Evolutionary conservation across 2,329 filamentous ascomycete species (phyloP).

Genomic region (Elsinoe arachidis): DNA sequence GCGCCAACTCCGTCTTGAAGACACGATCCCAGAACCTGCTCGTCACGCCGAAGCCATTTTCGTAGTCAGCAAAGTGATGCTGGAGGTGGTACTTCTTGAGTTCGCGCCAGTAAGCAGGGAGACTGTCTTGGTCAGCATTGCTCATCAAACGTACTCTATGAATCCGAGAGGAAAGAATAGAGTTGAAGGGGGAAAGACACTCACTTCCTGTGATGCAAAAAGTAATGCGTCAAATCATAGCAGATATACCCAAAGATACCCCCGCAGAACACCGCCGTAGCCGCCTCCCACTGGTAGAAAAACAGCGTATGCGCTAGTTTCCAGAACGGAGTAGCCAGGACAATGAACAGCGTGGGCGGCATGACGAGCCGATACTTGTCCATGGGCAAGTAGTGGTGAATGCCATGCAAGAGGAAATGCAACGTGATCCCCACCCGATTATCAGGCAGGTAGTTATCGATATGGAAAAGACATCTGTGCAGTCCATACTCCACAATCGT

Average conservation of each 20-base stretch:
- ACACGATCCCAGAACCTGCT: constrained; percentile 91
- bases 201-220: constrained; percentile 86
- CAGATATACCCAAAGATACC: constrained; percentile 92
- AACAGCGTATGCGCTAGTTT: constrained; percentile 77
- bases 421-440: constrained; percentile 77
- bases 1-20: constrained; percentile 76
- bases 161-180: neutral
- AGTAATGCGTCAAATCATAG: constrained; percentile 98
- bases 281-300: constrained; percentile 76
- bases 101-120: constrained; percentile 80
- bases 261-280: constrained; percentile 70
- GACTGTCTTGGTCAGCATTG: constrained; percentile 33
- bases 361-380: constrained; percentile 95
- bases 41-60: constrained; percentile 94
- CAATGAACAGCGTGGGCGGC: constrained; percentile 81
- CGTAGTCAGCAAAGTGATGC: constrained; percentile 96
- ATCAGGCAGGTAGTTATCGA: constrained; percentile 88
- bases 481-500: constrained; percentile 80
- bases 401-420: constrained; percentile 91
- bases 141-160: neutral
- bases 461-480: constrained; percentile 86
- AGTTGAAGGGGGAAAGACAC: constrained; percentile 23
- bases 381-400: constrained; percentile 99
- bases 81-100: constrained; percentile 97
- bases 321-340: constrained; percentile 84